Conservation (phyloP, 192 early-diverging fungal genomes). For the Entomortierella lignicola region DNA sequence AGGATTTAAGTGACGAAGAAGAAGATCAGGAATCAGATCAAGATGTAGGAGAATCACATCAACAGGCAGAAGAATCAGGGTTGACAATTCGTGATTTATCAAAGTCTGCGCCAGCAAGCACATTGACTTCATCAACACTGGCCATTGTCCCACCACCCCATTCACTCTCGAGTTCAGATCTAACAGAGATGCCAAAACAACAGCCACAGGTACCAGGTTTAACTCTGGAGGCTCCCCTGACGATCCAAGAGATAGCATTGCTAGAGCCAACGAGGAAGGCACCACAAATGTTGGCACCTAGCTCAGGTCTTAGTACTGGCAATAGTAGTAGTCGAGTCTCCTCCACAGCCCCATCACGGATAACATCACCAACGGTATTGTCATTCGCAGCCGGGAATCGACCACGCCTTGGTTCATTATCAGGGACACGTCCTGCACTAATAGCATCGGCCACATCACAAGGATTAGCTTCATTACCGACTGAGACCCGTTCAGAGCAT, state of each 20-base stretch:
- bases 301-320: conserved; percentile 6
- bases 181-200: conserved; percentile 7
- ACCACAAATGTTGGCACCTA: background rate
- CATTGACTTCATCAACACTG: background rate
- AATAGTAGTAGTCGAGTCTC: conserved; percentile 31
- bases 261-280: conserved; percentile 28
- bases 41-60: background rate
- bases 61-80: conserved; percentile 5
- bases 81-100: background rate
- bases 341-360: conserved; percentile 27
- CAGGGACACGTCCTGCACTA: background rate
- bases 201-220: background rate
- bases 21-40: conserved; percentile 1
- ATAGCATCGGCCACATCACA: conserved; percentile 1
- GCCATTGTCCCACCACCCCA: background rate
- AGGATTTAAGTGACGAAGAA: conserved; percentile 10
- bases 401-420: background rate
- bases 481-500: conserved; percentile 20
- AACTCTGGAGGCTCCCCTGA: conserved; percentile 4
- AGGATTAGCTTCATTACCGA: background rate
- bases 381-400: conserved; percentile 4
- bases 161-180: conserved; percentile 17
- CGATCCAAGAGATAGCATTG: conserved; percentile 36
- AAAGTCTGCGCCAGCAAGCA: conserved; percentile 17
- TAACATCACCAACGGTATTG: conserved; percentile 16